Evolutionary conservation across 352 stramenopile genomes (phyloP).

Genomic region (Phytophthora niederhauseri): DNA sequence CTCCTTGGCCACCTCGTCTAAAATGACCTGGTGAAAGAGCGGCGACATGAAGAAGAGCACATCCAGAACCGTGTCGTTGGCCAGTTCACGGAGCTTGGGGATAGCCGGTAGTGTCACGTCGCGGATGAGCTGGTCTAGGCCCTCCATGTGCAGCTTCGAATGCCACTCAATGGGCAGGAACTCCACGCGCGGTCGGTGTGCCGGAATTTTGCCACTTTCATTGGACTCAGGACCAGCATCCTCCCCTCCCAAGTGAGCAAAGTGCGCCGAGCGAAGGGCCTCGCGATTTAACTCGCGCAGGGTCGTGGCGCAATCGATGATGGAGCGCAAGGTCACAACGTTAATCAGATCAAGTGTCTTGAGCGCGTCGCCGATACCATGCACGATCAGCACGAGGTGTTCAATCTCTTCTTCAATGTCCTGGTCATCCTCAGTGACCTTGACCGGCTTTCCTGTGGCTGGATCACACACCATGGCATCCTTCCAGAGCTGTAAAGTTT

Average conservation of each 20-base stretch:
- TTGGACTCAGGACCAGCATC: constrained; percentile 24
- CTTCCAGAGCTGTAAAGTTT: constrained; percentile 63
- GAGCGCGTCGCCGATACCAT: constrained; percentile 90
- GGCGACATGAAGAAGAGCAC: constrained; percentile 94
- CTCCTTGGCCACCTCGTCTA: constrained; percentile 91
- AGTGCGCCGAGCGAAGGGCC: constrained; percentile 69
- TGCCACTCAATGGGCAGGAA: constrained; percentile 90
- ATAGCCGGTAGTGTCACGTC: constrained; percentile 87
- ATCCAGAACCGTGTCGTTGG: constrained; percentile 94
- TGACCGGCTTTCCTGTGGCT: constrained; percentile 33
- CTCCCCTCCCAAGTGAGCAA: constrained; percentile 48
- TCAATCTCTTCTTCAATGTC: constrained; percentile 84
- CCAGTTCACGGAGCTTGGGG: constrained; percentile 91
- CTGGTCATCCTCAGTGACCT: constrained; percentile 55
- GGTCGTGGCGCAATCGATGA: constrained; percentile 82
- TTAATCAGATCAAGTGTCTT: constrained; percentile 90
- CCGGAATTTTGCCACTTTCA: constrained; percentile 6
- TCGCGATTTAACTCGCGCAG: constrained; percentile 72
- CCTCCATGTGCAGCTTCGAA: constrained; percentile 85
- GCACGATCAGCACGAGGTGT: constrained; percentile 89
- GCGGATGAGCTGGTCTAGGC: constrained; percentile 68
- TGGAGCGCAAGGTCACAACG: constrained; percentile 79
- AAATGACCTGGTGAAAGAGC: constrained; percentile 92
- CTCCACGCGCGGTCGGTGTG: constrained; percentile 52
- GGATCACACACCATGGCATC: constrained; percentile 51